Evolutionary conservation across 331 rosid species (phyloP).

Genomic region (Rosa hybrid): DNA sequence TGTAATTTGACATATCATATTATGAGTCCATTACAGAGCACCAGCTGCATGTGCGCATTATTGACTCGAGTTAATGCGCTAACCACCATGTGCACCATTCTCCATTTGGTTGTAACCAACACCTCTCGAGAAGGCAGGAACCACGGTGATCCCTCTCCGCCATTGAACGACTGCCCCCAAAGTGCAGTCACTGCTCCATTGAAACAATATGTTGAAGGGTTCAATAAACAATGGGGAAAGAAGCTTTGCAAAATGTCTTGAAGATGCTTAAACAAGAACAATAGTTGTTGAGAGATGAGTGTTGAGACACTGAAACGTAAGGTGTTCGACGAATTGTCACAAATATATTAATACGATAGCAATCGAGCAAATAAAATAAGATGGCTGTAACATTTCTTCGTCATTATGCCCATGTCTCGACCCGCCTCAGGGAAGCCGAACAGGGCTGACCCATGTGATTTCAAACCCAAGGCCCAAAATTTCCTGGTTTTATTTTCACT

Average conservation of each 20-base stretch:
- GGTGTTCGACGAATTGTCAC: not conserved
- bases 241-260: not conserved
- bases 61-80: constrained; percentile 10
- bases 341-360: not conserved
- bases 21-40: not conserved
- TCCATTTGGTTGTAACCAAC: not conserved
- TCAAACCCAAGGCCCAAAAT: not conserved
- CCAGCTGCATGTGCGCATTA: constrained; percentile 20
- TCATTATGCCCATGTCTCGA: too few species aligned
- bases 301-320: not conserved
- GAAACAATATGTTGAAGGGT: too few species aligned
- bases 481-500: not conserved
- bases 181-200: not conserved
- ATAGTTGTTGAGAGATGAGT: not conserved
- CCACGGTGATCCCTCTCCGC: not conserved
- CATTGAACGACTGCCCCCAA: not conserved
- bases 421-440: too few species aligned
- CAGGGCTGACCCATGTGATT: not conserved
- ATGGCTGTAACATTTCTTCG: too few species aligned
- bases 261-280: not conserved
- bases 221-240: not conserved
- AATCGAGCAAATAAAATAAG: too few species aligned
- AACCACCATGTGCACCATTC: not conserved
- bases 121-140: not conserved
- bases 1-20: not conserved